phyloP scores from a whole-genome alignment of 164 flowering plant species.

The Vitis vinifera region DNA sequence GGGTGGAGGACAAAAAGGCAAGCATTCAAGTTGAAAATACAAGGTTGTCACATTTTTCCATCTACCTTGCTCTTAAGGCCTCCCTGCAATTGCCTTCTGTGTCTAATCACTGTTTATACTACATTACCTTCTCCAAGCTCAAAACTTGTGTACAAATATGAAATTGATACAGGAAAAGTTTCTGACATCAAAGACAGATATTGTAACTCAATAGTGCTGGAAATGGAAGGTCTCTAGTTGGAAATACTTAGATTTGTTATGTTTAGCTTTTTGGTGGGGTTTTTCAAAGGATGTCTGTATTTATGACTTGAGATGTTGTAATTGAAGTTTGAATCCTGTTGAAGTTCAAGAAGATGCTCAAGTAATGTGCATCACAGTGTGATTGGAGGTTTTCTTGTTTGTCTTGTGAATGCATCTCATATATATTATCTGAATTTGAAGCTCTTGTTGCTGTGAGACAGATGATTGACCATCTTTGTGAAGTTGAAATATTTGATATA shows the following conservation, averaged over 20 bases:
- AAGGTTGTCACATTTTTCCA: background rate
- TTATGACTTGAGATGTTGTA: too few species aligned
- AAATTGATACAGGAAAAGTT: slow-evolving; percentile 11
- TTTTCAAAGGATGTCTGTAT: too few species aligned
- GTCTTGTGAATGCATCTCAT: too few species aligned
- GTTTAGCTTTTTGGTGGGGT: background rate
- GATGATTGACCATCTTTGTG: too few species aligned
- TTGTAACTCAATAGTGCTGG: slow-evolving; percentile 12
- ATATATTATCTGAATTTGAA: too few species aligned
- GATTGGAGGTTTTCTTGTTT: too few species aligned
- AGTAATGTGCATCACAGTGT: too few species aligned
- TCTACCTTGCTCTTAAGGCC: slow-evolving; percentile 6
- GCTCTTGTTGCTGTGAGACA: too few species aligned
- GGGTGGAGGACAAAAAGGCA: background rate
- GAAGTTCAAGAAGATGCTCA: too few species aligned
- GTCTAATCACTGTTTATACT: slow-evolving; percentile 10
- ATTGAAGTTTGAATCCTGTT: too few species aligned
- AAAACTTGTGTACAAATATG: slow-evolving; percentile 28
- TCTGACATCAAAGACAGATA: slow-evolving; percentile 3
- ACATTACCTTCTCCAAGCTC: slow-evolving; percentile 6
- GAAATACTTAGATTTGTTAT: background rate
- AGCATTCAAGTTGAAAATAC: background rate
- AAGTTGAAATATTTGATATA: too few species aligned
- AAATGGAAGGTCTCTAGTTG: background rate
- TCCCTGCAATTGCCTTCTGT: slow-evolving; percentile 5